Percentiles rank a stretch among this genome's conserved stretches.
These are phyloP conservation scores for Candida nemodendra DNA, from an alignment of 805 yeast genomes.

Conservation along the genomic window DNA sequence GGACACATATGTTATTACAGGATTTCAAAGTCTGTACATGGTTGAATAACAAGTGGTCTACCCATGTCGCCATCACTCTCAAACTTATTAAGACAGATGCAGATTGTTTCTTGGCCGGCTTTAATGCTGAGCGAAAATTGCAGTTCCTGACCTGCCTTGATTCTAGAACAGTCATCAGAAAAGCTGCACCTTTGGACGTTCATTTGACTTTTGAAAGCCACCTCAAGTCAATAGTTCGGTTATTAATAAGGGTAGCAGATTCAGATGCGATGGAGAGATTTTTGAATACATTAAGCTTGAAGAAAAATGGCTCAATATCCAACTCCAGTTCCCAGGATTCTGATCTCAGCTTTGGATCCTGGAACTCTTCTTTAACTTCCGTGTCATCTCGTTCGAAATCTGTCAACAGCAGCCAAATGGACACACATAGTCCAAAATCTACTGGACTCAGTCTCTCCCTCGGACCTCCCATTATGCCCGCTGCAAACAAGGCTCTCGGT, in stretches of 20 bases:
- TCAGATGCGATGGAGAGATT: slow-evolving; percentile 11
- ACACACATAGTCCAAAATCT: not conserved
- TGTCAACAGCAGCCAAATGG: not conserved
- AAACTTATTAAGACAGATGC: slow-evolving; percentile 18
- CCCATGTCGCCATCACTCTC: slow-evolving; percentile 11
- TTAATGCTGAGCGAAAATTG: slow-evolving; percentile 6
- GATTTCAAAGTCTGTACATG: slow-evolving; percentile 28
- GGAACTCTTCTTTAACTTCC: slow-evolving; percentile 16
- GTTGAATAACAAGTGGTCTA: slow-evolving; percentile 29
- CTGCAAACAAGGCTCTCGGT: slow-evolving; percentile 3
- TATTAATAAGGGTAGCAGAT: slow-evolving; percentile 8
- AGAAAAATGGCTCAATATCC: slow-evolving; percentile 17
- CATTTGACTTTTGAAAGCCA: slow-evolving; percentile 15
- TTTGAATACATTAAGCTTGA: slow-evolving; percentile 7
- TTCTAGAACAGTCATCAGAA: slow-evolving; percentile 14
- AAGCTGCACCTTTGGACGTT: slow-evolving; percentile 21
- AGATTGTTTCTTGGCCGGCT: slow-evolving; percentile 17
- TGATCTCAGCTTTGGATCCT: slow-evolving; percentile 17
- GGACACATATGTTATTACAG: slow-evolving; percentile 19
- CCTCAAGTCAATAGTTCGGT: slow-evolving; percentile 6
- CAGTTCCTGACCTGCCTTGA: slow-evolving; percentile 19
- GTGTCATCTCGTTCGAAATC: slow-evolving; percentile 9
- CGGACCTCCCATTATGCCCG: slow-evolving; percentile 9
- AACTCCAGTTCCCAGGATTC: slow-evolving; percentile 27
- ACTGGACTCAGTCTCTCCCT: slow-evolving; percentile 1